A percentile compares a stretch with the other conserved stretches of the same genome.
These are phyloP conservation scores for Coelastrella sp. DNA, from an alignment of 139 green algal species.

Conservation along the genomic window DNA sequence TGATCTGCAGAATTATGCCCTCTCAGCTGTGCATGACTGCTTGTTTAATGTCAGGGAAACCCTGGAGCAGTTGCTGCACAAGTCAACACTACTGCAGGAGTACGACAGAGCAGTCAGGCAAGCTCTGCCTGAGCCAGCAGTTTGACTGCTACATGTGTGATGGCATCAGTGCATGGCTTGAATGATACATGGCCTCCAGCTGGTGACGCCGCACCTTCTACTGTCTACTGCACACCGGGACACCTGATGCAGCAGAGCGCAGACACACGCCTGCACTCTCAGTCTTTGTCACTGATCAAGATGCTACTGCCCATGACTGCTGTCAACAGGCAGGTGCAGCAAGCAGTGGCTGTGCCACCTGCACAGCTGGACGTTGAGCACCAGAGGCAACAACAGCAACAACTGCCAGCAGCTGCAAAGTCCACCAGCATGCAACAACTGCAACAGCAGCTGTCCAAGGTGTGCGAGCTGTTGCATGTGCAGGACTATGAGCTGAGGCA, in stretches of 20 bases:
- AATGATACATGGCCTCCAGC: no score
- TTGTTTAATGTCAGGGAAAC: not conserved
- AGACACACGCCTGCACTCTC: no score
- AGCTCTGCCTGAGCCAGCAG: not conserved
- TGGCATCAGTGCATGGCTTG: no score
- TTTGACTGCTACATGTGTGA: no score
- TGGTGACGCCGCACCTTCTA: no score
- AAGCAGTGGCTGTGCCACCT: not conserved
- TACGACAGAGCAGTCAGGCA: slow-evolving; percentile 4
- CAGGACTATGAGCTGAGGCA: not conserved
- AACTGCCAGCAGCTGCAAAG: not conserved
- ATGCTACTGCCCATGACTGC: no score
- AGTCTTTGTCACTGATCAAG: no score
- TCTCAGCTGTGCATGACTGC: not conserved
- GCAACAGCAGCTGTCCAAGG: not conserved
- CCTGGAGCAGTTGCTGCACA: not conserved
- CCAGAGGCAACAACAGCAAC: slow-evolving; percentile 19
- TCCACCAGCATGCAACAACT: slow-evolving; percentile 10
- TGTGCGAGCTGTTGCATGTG: not conserved
- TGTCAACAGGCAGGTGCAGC: slow-evolving; percentile 10
- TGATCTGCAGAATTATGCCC: not conserved
- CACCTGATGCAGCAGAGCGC: no score
- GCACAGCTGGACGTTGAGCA: not conserved
- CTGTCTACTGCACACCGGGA: no score
- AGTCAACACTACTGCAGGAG: not conserved